A percentile compares a stretch with the other conserved stretches of the same genome.
Evolutionary conservation across 208 protist genomes (phyloP).

Genomic region (Strigomonas oncopelti): DNA sequence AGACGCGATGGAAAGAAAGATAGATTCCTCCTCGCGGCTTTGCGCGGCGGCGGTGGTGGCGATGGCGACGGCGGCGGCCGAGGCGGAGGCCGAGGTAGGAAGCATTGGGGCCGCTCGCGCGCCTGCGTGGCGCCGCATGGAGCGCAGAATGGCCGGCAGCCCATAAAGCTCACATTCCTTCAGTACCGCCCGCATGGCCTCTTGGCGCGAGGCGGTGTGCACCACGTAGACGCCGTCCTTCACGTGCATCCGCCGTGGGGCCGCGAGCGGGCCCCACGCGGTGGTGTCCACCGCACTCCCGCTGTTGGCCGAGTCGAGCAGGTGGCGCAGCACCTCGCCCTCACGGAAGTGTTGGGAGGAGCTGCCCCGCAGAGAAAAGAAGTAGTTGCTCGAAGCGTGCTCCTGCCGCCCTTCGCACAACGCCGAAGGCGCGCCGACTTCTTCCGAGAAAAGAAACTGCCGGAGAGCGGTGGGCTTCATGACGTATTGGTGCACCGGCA

Average conservation of each 20-base stretch:
- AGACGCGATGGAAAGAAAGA: constrained; percentile 56
- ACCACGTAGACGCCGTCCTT: constrained; percentile 58
- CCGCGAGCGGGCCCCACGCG: constrained; percentile 53
- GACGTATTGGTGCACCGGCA: constrained; percentile 27
- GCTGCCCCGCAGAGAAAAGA: constrained; percentile 34
- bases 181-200: constrained; percentile 38
- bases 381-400: constrained; percentile 14
- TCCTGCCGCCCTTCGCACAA: background rate
- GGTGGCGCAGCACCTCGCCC: constrained; percentile 33
- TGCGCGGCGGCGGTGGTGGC: background rate
- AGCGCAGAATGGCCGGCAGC: constrained; percentile 81
- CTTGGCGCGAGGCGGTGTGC: constrained; percentile 33
- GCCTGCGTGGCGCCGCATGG: constrained; percentile 38
- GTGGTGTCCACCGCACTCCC: constrained; percentile 26
- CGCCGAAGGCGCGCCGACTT: background rate
- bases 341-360: constrained; percentile 41
- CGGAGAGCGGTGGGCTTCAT: constrained; percentile 21
- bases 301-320: constrained; percentile 29
- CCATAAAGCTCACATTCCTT: constrained; percentile 67
- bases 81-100: background rate
- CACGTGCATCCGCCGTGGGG: constrained; percentile 38
- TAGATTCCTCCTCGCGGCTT: background rate
- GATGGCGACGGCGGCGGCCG: background rate
- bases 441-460: constrained; percentile 24
- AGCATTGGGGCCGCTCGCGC: background rate